Base-by-base conservation (phyloP, 257 asterid species). In the Knoxia roxburghii region DNA sequence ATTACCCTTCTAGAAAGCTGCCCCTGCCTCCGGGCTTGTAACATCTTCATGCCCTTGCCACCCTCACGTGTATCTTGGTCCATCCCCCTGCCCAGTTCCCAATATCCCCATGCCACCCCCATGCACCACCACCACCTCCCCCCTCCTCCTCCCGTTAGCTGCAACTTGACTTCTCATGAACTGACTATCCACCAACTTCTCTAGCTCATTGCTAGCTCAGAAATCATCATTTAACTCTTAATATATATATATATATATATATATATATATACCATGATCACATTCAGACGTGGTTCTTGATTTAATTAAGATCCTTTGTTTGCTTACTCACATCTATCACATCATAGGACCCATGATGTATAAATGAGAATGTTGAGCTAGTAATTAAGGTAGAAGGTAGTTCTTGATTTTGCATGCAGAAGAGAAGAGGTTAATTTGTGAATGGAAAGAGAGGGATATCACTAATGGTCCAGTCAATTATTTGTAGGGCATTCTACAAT, bases 1-100 rank as follows among this genome's bases (percentile, higher is more conserved):
- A 27, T 54, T 26, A 29, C 50, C 32, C n/a, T 35, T 53, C 21
- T 41, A 40, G 75, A 69, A 70, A 75, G 68, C 72, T 56, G 71
- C 51, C 51, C 71, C 71, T 37, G 41, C 41, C 41, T 9, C 41
- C 41, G 9, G 69, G 52, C 58, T 23, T 29, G 46, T 45, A 56
- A 41, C 69, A 48, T 62, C 26, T 46, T 33, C n/a, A 43, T n/a
- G 20, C 1, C 52, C 75, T 48, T 11, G 59, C 59, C 68, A 20
- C 61, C 48, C 65, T 76, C 77, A 72, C 77, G 75, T 76, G 81
- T 32, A 53, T 46, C 74, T 3, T 76, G 73, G 79, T 65, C 79
- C 79, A 65, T 61, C 50, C 70, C 46, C 46, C 14, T 15, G 11
- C 11, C 33, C 41, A 37, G 6, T 37, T 37, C 41, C 41, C 41